phyloP scores from a whole-genome alignment of 2,329 filamentous ascomycete species.

The Lizonia empirigonia region DNA sequence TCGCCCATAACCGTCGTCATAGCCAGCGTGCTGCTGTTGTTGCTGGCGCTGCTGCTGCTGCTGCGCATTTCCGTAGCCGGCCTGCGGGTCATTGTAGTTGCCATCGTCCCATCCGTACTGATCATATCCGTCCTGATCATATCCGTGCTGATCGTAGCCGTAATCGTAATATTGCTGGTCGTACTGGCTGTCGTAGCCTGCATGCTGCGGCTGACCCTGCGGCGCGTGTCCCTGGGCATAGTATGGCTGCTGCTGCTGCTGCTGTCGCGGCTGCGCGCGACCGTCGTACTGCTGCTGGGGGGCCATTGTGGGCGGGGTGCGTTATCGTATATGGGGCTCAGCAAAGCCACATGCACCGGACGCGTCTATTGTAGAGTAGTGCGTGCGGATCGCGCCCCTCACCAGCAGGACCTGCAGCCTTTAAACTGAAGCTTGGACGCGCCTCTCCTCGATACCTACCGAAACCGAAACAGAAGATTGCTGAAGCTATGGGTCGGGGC shows the following conservation, averaged over 20 bases:
- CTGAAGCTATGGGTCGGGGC: constrained; percentile 7
- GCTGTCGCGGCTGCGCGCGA: constrained; percentile 43
- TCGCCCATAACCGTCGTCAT: constrained; percentile 29
- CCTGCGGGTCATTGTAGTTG: constrained; percentile 40
- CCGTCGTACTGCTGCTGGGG: constrained; percentile 48
- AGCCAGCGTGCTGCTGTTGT: constrained; percentile 31
- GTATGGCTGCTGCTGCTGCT: constrained; percentile 35
- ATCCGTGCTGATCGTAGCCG: constrained; percentile 41
- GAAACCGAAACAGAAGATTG: constrained; percentile 10
- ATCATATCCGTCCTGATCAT: constrained; percentile 42
- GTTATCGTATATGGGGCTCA: constrained; percentile 24
- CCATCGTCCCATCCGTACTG: constrained; percentile 41
- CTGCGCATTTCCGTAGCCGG: constrained; percentile 32
- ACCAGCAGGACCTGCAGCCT: constrained; percentile 24
- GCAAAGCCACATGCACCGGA: constrained; percentile 23
- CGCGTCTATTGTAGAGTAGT: constrained; percentile 24
- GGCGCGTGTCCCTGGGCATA: constrained; percentile 18
- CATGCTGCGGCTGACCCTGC: constrained; percentile 36
- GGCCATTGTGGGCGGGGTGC: constrained; percentile 41
- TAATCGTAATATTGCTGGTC: constrained; percentile 43
- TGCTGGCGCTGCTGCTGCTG: constrained; percentile 22
- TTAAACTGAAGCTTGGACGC: constrained; percentile 23
- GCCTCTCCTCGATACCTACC: constrained; percentile 13
- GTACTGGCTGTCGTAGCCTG: constrained; percentile 37
- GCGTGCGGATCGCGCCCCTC: constrained; percentile 28